Base-by-base conservation (phyloP, 116 monocot species). In the Iris pallida region DNA sequence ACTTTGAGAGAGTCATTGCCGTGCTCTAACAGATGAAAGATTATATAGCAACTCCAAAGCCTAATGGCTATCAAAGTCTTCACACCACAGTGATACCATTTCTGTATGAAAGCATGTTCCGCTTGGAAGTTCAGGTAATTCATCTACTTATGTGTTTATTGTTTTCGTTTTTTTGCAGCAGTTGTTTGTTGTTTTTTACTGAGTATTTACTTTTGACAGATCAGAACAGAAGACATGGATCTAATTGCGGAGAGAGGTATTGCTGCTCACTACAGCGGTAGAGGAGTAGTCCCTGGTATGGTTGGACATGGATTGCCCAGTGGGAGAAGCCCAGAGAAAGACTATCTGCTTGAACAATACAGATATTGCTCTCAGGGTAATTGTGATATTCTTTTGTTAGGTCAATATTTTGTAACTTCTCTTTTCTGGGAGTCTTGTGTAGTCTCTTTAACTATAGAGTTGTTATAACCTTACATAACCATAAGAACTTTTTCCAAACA, bases 141-240 rank as follows among this genome's bases (percentile, higher is more conserved):
- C 4, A 2, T 53, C 67, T 49, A 0, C 30, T 30, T 30, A 3
- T 30, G 30, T 54, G 47, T 10, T 47, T 13, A 55, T 18, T 47
- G 61, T 15, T 68, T 47, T 49, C 30, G 8, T 56, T 56, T 4
- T 48, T 20, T 9, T n/a, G 10, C 47, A 43, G 41, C 19, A 58
- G 0, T 52, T 67, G 1, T 55, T 54, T 12, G 40, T 47, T 9
- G 6, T n/a, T 79, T n/a, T 59, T 20, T 71, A 45, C 12, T 55
- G 7, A 70, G 14, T 20, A 57, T 18, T 47, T 10, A 47, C 7
- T 17, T 62, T 76, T 82, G 69, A 61, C 78, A 96, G 96, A 85
- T 96, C 70, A 86, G 93, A 86, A 98, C 98, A 42, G 93, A 98
- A 78, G 93, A 93, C 66, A 98, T 98, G 98, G 86, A 98, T 74